Base-by-base conservation (phyloP, 352 stramenopile species). In the Phytophthora crassamura region DNA sequence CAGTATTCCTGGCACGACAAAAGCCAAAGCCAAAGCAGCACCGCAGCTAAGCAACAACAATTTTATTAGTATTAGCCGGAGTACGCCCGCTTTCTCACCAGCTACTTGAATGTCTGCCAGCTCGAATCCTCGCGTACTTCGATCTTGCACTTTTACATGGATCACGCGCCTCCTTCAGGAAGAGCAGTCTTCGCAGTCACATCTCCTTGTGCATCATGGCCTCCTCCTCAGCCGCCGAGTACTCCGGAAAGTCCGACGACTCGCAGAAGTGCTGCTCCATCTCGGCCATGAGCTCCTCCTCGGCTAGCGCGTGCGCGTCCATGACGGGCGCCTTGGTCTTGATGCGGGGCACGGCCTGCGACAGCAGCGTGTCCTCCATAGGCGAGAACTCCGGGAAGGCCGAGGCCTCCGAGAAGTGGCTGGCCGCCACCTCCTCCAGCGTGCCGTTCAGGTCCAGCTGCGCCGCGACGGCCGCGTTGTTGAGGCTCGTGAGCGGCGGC, bases 231-330 rank as follows among this genome's bases (percentile, higher is more conserved):
- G 67, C 66, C 12, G 72, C 61, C 14, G 62, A 60, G 18, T 71
- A 75, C 57, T 93, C 84, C 0, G 82, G 82, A 55, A 89, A 91
- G 61, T 91, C 82, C 11, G 84, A 88, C 14, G 80, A 66, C 63
- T 85, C 74, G 15, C 74, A 91, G 60, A 90, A 93, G 45, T 67
- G 34, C 28, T 49, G 36, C 41, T 77, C 50, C 45, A 86, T 80
- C 34, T 79, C 60, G 38, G 53, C 48, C 30, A 76, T 69, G 16
- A 90, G 48, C 45, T 84, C 57, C 10, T 75, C 56, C 34, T 84
- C 75, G 14, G 72, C 77, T 6, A 64, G 57, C 5, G 53, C 63
- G 28, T 80, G 61, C n/a, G 63, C 61, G 18, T 75, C 56, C 54
- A 70, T 55, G 22, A 64, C 8, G 11, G 42, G 48, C 40, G 33